phyloP scores from a whole-genome alignment of 1,284 basidiomycete genomes.

The Rugosomyces carneus region DNA sequence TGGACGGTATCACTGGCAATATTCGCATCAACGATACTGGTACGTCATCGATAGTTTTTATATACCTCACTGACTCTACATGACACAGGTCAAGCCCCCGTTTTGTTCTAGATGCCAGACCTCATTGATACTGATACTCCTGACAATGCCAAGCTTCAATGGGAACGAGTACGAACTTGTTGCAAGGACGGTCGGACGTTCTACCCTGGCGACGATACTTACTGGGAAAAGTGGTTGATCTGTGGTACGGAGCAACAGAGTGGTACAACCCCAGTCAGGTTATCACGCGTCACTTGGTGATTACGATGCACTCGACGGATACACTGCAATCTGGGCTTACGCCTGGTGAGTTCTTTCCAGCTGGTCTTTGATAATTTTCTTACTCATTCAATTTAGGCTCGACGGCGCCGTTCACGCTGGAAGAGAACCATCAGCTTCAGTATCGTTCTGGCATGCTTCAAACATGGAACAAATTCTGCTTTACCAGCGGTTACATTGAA shows the following conservation, averaged over 20 bases:
- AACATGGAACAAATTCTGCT: slow-evolving; percentile 91
- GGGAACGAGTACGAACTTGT: slow-evolving; percentile 59
- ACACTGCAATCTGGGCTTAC: slow-evolving; percentile 26
- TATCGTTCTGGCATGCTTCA: slow-evolving; percentile 74
- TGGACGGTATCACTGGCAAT: neutral
- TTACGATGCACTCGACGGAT: slow-evolving; percentile 57
- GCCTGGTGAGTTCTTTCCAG: slow-evolving; percentile 19
- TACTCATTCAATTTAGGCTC: slow-evolving; percentile 26
- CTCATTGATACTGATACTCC: slow-evolving; percentile 71
- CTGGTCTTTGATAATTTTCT: neutral
- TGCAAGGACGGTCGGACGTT: slow-evolving; percentile 73
- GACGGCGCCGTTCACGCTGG: slow-evolving; percentile 36
- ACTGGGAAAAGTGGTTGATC: slow-evolving; percentile 62
- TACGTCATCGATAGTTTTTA: slow-evolving; percentile 18
- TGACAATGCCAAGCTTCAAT: slow-evolving; percentile 51
- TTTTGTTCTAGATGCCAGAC: slow-evolving; percentile 43
- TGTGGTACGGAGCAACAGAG: slow-evolving; percentile 68
- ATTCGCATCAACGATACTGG: slow-evolving; percentile 38
- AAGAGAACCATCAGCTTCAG: slow-evolving; percentile 54
- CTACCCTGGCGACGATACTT: slow-evolving; percentile 65
- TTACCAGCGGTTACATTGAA: slow-evolving; percentile 89
- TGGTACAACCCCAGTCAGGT: slow-evolving; percentile 77
- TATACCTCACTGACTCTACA: neutral
- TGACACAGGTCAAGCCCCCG: slow-evolving; percentile 28
- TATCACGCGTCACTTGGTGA: slow-evolving; percentile 66